These are phyloP conservation scores for Aspergillus neotritici DNA, from an alignment of 2,329 filamentous ascomycete species.

Conservation along the genomic window DNA sequence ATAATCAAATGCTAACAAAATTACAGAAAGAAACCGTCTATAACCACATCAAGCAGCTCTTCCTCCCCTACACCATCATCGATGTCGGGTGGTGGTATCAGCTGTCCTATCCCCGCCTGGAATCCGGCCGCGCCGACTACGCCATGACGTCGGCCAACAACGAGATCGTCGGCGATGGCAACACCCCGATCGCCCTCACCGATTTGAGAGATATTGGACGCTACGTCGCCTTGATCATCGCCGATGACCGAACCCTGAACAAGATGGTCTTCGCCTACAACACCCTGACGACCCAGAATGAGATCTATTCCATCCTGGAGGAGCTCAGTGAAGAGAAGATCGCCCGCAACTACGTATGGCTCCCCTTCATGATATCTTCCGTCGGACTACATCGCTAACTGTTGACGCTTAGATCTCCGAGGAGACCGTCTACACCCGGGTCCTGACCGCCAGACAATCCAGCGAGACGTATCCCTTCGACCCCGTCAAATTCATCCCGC, in stretches of 20 bases:
- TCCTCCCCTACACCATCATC: slow-evolving; percentile 52
- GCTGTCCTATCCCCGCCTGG: slow-evolving; percentile 40
- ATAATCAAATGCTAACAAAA: background rate
- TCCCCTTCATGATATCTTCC: background rate
- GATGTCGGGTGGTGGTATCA: slow-evolving; percentile 59
- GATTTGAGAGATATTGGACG: slow-evolving; percentile 51
- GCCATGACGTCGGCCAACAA: slow-evolving; percentile 32
- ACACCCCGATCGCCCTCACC: slow-evolving; percentile 40
- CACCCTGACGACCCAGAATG: slow-evolving; percentile 43
- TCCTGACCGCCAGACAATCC: slow-evolving; percentile 30
- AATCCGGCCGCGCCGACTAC: slow-evolving; percentile 45
- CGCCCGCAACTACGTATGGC: slow-evolving; percentile 32
- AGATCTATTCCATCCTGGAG: slow-evolving; percentile 46
- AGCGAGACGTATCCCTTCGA: slow-evolving; percentile 36
- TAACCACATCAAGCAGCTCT: slow-evolving; percentile 44
- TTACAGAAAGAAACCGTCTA: slow-evolving; percentile 48
- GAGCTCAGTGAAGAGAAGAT: slow-evolving; percentile 46
- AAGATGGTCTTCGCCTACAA: slow-evolving; percentile 47
- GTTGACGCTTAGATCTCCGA: slow-evolving; percentile 24
- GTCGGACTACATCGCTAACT: slow-evolving; percentile 9
- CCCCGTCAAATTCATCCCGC: slow-evolving; percentile 31
- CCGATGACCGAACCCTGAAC: slow-evolving; percentile 51
- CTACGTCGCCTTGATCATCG: slow-evolving; percentile 49
- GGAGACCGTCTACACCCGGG: slow-evolving; percentile 30
- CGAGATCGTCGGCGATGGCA: slow-evolving; percentile 44